Percentiles rank a stretch among this genome's conserved stretches.
Conservation (phyloP, 176 grass and related monocot genomes). For the Stipa capillata region DNA sequence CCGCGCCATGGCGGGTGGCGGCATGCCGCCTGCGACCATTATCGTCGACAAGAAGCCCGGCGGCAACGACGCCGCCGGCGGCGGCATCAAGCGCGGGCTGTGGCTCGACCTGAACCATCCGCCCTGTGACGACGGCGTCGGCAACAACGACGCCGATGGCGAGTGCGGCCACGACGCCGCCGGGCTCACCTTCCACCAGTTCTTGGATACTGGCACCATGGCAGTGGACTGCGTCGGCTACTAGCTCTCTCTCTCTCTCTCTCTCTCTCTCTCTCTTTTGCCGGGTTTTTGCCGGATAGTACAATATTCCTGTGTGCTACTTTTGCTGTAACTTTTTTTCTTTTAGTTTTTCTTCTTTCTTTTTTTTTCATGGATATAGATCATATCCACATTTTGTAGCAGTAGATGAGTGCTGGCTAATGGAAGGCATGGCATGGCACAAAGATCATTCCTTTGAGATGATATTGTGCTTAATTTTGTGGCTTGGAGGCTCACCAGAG, state of each 20-base stretch:
- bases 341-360: not conserved
- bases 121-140: not conserved
- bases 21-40: not conserved
- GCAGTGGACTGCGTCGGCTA: constrained; percentile 43
- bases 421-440: not conserved
- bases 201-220: constrained; percentile 33
- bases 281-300: not conserved
- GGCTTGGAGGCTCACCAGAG: not conserved
- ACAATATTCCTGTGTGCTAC: not conserved
- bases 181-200: constrained; percentile 37
- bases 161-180: constrained; percentile 12
- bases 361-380: not conserved
- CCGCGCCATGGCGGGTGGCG: not conserved
- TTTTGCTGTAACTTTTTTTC: not conserved
- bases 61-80: not conserved
- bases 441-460: not conserved
- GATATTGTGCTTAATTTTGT: not conserved
- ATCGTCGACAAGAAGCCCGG: constrained; percentile 23
- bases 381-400: constrained; percentile 33
- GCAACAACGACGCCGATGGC: not conserved
- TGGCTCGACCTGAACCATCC: constrained; percentile 50
- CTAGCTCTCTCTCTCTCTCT: constrained; percentile 17
- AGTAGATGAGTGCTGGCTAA: constrained; percentile 8
- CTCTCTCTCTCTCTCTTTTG: not conserved
- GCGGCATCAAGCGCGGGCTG: not conserved